Conservation (phyloP, 306 rosid genomes). For the Cicer bijugum region DNA sequence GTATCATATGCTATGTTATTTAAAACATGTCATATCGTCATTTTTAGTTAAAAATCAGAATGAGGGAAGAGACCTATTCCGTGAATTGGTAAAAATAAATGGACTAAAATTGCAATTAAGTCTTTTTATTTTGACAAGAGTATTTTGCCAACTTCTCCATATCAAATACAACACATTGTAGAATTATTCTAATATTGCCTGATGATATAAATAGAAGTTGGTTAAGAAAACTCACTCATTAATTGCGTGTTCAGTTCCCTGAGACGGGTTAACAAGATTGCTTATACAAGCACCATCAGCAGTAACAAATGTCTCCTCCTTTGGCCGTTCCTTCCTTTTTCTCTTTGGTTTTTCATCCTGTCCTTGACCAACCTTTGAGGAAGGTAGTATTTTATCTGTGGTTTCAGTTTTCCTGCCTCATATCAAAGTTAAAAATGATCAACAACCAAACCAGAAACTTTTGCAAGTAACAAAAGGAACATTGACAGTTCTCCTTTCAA, state of each 20-base stretch:
- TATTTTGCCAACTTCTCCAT: slow-evolving; percentile 12
- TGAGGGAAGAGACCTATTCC: too few relatives aligned
- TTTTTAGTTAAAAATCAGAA: too few relatives aligned
- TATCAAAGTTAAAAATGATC: slow-evolving; percentile 30
- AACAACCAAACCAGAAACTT: slow-evolving; percentile 38
- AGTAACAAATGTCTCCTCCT: slow-evolving; percentile 13
- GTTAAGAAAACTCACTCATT: slow-evolving; percentile 50
- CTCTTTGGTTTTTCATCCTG: slow-evolving; percentile 45
- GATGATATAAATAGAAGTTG: background rate
- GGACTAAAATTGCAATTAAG: too few relatives aligned
- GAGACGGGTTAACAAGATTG: slow-evolving; percentile 12
- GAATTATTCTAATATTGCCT: background rate
- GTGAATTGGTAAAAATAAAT: too few relatives aligned
- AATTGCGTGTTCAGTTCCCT: slow-evolving; percentile 38
- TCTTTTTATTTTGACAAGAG: too few relatives aligned
- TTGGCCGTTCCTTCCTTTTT: slow-evolving; percentile 44
- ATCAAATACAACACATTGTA: background rate
- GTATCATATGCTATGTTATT: too few relatives aligned
- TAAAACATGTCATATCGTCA: too few relatives aligned
- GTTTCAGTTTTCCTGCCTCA: slow-evolving; percentile 40
- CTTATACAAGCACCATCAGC: slow-evolving; percentile 3
- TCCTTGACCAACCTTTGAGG: slow-evolving; percentile 37
- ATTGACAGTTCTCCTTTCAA: slow-evolving; percentile 11
- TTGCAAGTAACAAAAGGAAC: slow-evolving; percentile 24
- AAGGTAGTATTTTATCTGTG: slow-evolving; percentile 36